A percentile compares a stretch with the other conserved stretches of the same genome.
These are phyloP conservation scores for Didymella segeticola DNA, from an alignment of 2,329 filamentous ascomycete species.

Conservation along the genomic window DNA sequence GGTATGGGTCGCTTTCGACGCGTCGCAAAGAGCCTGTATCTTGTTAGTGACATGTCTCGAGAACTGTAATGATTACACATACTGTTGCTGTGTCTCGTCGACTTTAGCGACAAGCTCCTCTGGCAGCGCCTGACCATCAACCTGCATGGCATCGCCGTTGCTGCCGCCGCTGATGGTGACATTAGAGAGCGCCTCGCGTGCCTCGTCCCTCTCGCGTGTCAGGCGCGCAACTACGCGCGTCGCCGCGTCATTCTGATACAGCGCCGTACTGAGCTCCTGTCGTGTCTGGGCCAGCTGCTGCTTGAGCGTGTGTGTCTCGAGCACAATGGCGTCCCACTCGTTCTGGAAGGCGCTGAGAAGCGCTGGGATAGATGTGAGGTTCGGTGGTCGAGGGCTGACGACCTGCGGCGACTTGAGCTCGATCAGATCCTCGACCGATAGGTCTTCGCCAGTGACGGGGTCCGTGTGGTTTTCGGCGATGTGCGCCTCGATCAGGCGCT, in stretches of 20 bases:
- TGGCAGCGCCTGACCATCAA: slow-evolving; percentile 80
- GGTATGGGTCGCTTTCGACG: slow-evolving; percentile 90
- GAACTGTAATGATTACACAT: slow-evolving; percentile 49
- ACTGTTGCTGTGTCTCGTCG: slow-evolving; percentile 81
- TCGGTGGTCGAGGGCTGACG: slow-evolving; percentile 88
- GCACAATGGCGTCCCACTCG: slow-evolving; percentile 93
- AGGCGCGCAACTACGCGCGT: slow-evolving; percentile 90
- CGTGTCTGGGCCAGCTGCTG: slow-evolving; percentile 88
- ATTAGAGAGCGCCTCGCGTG: slow-evolving; percentile 84
- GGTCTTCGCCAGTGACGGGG: slow-evolving; percentile 84
- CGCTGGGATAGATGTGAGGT: slow-evolving; percentile 93
- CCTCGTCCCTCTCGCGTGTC: slow-evolving; percentile 91
- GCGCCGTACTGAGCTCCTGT: slow-evolving; percentile 89
- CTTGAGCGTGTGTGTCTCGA: slow-evolving; percentile 90
- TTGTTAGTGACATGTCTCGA: slow-evolving; percentile 28
- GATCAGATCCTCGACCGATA: slow-evolving; percentile 83
- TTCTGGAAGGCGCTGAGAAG: slow-evolving; percentile 95
- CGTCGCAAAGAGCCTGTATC: slow-evolving; percentile 76
- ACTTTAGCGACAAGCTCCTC: slow-evolving; percentile 74
- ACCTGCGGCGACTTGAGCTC: slow-evolving; percentile 83
- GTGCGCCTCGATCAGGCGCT: slow-evolving; percentile 92
- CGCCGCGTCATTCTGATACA: slow-evolving; percentile 98
- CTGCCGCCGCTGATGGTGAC: slow-evolving; percentile 71
- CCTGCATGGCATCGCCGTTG: slow-evolving; percentile 86
- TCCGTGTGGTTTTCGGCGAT: slow-evolving; percentile 93